These are phyloP conservation scores for Geotrichum carabidarum DNA, from an alignment of 1,139 yeast species.

Conservation along the genomic window DNA sequence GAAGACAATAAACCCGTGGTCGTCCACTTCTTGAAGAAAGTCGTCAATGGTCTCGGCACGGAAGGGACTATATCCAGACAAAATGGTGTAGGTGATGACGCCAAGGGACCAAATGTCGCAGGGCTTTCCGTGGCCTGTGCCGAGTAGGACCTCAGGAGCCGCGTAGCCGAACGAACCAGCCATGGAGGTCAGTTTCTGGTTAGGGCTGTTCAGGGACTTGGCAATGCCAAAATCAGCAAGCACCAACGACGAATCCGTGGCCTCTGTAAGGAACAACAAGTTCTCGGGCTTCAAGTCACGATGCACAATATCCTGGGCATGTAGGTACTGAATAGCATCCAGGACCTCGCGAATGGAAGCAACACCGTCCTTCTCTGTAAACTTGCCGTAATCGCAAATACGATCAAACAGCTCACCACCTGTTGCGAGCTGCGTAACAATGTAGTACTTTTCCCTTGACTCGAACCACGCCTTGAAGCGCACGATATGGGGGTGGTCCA, in stretches of 20 bases:
- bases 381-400: slow-evolving; percentile 67
- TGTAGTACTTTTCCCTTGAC: slow-evolving; percentile 50
- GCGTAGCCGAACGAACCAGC: slow-evolving; percentile 95
- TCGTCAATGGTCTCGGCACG: slow-evolving; percentile 77
- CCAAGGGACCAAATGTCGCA: slow-evolving; percentile 94
- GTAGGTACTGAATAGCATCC: slow-evolving; percentile 70
- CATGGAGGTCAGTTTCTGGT: slow-evolving; percentile 64
- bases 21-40: slow-evolving; percentile 75
- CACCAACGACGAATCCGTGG: slow-evolving; percentile 60
- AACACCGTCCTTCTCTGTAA: slow-evolving; percentile 82
- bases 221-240: slow-evolving; percentile 94
- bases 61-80: slow-evolving; percentile 92
- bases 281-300: slow-evolving; percentile 91
- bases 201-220: slow-evolving; percentile 53
- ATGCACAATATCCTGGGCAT: slow-evolving; percentile 71
- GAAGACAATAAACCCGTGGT: slow-evolving; percentile 59
- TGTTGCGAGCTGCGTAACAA: slow-evolving; percentile 60
- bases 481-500: slow-evolving; percentile 77
- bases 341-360: slow-evolving; percentile 62
- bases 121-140: slow-evolving; percentile 82
- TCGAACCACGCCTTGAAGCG: slow-evolving; percentile 86
- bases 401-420: slow-evolving; percentile 92
- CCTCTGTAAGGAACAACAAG: slow-evolving; percentile 56
- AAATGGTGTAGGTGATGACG: slow-evolving; percentile 79
- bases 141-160: slow-evolving; percentile 81